Conservation (phyloP, 176 grass and related monocot species). For the Triticum timopheevii region DNA sequence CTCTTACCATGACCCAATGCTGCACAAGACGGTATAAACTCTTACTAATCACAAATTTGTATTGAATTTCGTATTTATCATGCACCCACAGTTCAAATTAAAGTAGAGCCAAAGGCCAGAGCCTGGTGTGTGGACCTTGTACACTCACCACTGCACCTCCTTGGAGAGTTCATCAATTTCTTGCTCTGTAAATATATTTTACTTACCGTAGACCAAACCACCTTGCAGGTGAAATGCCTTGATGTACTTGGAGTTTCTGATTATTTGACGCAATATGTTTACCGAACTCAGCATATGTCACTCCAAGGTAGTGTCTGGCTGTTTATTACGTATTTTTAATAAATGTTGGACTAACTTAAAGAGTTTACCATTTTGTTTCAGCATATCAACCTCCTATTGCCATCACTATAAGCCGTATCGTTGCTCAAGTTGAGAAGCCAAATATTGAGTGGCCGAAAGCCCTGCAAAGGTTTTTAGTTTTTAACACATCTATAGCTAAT, state of each 20-base stretch:
- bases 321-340: constrained; percentile 14
- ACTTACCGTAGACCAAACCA: constrained; percentile 24
- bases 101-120: not conserved
- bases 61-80: not conserved
- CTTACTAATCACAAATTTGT: not conserved
- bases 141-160: not conserved
- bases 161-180: not conserved
- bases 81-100: not conserved
- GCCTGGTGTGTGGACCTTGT: not conserved
- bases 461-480: constrained; percentile 61
- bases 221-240: constrained; percentile 77
- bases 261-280: constrained; percentile 76
- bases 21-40: constrained; percentile 72
- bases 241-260: constrained; percentile 87
- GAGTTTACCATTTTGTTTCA: constrained; percentile 42
- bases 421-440: constrained; percentile 94
- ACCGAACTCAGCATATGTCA: constrained; percentile 77
- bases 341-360: constrained; percentile 40
- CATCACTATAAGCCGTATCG: constrained; percentile 70
- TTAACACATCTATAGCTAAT: not conserved
- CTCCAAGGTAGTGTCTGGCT: constrained; percentile 59
- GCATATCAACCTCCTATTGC: constrained; percentile 87
- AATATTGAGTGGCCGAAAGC: constrained; percentile 96
- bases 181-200: constrained; percentile 9
- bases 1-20: constrained; percentile 93